phyloP scores from a whole-genome alignment of 345 rosid species.

The Syzygium aromaticum region DNA sequence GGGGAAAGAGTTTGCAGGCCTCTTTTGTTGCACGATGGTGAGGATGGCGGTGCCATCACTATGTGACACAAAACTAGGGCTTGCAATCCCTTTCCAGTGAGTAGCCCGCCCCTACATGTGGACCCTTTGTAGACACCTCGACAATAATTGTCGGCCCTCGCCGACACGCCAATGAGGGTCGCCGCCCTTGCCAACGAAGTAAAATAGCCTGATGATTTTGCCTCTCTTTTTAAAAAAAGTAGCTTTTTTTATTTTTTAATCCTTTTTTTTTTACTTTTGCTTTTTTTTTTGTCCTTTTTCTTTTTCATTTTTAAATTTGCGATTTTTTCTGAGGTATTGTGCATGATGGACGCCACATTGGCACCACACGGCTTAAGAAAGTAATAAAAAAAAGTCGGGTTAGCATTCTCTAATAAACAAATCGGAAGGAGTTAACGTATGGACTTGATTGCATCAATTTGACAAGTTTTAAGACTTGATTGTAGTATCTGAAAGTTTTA shows the following conservation, averaged over 20 bases:
- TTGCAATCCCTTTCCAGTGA: background rate
- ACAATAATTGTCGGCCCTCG: background rate
- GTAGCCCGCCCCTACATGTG: background rate
- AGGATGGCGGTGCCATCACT: rapidly evolving
- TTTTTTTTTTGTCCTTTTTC: background rate
- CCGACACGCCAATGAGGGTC: background rate
- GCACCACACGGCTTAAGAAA: background rate
- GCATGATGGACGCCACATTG: background rate
- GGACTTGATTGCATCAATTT: background rate
- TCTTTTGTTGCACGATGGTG: background rate
- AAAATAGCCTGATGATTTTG: background rate
- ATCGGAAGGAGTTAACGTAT: background rate
- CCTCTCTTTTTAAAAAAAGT: background rate
- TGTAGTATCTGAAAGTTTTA: background rate
- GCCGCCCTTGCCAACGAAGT: background rate
- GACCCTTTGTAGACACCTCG: background rate
- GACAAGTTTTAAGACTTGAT: background rate
- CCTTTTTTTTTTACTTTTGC: background rate
- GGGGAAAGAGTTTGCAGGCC: background rate
- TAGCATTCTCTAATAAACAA: background rate
- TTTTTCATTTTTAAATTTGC: background rate
- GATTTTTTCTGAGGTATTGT: rapidly evolving
- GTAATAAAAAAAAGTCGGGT: background rate
- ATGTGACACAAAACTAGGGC: background rate
- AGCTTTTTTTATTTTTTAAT: background rate